Evolutionary conservation across 192 early-diverging fungal species (phyloP), one percentile per base, ranked within the genome.

Genomic region (Gorgonomyces haynaldii): DNA sequence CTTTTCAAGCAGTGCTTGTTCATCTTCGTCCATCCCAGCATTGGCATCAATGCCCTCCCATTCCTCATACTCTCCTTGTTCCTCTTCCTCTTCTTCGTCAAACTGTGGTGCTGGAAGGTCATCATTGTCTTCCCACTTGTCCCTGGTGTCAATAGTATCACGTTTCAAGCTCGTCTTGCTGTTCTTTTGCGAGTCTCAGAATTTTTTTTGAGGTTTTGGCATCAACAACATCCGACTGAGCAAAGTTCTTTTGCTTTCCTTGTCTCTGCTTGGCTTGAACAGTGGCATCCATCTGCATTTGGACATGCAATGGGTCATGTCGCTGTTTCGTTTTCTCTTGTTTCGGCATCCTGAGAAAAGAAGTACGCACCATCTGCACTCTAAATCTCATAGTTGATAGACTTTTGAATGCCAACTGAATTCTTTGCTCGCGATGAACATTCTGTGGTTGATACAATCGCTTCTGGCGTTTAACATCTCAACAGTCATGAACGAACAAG

Each of bases 151-250:
- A n/a, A n/a, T n/a, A n/a, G n/a, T n/a, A n/a, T n/a, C n/a, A n/a
- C n/a, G n/a, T n/a, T 67, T 37, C 79, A 3, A 92, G 60, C 59
- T 97, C 90, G 25, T 84, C 80, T 66, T 96, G 94, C 68, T 98
- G 94, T 56, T 86, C 75, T 56, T 76, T 71, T 25, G 86, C 89
- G 50, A 98, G 81, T 57, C 78, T 58, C 47, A 98, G 58, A 69
- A 96, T 89, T 50, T 86, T 86, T 61, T 74, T 75, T 8, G 91
- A 93, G 25, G 88, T 82, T 56, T 88, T 92, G 39, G 82, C 73
- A 56, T 96, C 94, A n/a, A 95, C 70, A 43, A 58, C 31, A 40
- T n/a, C 42, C 6, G 42, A 28, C 12, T 31, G 13, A 21, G 46
- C 2, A 23, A 21, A 12, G 2, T 34, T 36, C 15, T 15, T 26